Evolutionary conservation across 176 grass and related monocot genomes (phyloP).

Genomic region (Musa troglodytarum): DNA sequence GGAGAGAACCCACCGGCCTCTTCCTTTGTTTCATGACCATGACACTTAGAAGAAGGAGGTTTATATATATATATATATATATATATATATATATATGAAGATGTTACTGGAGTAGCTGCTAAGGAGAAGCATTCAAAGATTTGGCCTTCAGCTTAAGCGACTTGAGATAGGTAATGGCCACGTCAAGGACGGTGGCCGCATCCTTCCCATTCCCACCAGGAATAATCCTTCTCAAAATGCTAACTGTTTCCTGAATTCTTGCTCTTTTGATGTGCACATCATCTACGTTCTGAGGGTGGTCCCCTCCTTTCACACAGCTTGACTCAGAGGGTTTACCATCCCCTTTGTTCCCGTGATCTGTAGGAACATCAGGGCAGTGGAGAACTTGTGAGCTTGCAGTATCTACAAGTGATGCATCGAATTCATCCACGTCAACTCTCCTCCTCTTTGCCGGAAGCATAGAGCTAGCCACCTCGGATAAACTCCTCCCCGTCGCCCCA

Average conservation of each 20-base stretch:
- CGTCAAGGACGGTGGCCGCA: slow-evolving; percentile 66
- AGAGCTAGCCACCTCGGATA: slow-evolving; percentile 33
- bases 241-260: slow-evolving; percentile 80
- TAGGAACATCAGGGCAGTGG: slow-evolving; percentile 16
- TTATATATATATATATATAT: background rate
- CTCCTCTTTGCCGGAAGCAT: slow-evolving; percentile 55
- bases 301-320: slow-evolving; percentile 53
- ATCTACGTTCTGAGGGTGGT: slow-evolving; percentile 25
- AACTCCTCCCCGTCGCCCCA: slow-evolving; percentile 28
- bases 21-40: background rate
- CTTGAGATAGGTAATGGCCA: slow-evolving; percentile 84
- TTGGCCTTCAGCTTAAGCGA: slow-evolving; percentile 86
- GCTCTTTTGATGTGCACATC: slow-evolving; percentile 45
- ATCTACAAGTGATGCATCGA: slow-evolving; percentile 60
- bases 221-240: slow-evolving; percentile 63
- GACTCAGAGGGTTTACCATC: slow-evolving; percentile 39
- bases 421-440: slow-evolving; percentile 27
- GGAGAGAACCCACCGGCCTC: slow-evolving; percentile 3
- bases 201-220: slow-evolving; percentile 69
- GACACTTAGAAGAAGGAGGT: background rate
- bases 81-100: background rate
- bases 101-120: slow-evolving; percentile 16
- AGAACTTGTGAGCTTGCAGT: slow-evolving; percentile 64
- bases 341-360: slow-evolving; percentile 25
- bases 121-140: slow-evolving; percentile 42